Conservation (phyloP, 257 asterid genomes). For the Fraxinus pennsylvanica region DNA sequence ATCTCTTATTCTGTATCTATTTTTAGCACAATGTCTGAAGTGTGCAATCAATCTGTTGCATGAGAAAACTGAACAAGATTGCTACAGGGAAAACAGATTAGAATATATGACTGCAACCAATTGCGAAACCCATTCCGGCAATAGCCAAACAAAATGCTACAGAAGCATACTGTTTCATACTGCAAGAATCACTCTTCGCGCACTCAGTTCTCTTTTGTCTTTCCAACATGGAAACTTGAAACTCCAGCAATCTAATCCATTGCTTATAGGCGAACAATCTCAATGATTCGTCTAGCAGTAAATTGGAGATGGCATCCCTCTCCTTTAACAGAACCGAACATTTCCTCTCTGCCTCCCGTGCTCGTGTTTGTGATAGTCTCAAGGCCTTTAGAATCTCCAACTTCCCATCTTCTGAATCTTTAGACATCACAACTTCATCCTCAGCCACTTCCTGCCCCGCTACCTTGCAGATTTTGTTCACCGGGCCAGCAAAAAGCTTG, state of each 20-base stretch:
- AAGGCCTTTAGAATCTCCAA: slow-evolving; percentile 55
- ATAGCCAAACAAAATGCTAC: slow-evolving; percentile 49
- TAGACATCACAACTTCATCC: neutral
- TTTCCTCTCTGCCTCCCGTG: slow-evolving; percentile 69
- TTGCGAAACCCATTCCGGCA: slow-evolving; percentile 42
- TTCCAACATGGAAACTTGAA: slow-evolving; percentile 30
- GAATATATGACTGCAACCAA: slow-evolving; percentile 27
- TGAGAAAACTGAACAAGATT: neutral
- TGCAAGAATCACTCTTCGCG: neutral
- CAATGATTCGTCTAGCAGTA: slow-evolving; percentile 48
- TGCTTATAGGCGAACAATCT: slow-evolving; percentile 43
- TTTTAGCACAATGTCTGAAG: neutral
- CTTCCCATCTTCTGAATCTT: slow-evolving; percentile 30
- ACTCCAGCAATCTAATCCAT: slow-evolving; percentile 53
- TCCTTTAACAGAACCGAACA: slow-evolving; percentile 36
- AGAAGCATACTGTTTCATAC: slow-evolving; percentile 36
- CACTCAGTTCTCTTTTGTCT: slow-evolving; percentile 20
- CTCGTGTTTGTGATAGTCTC: slow-evolving; percentile 63
- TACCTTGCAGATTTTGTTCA: slow-evolving; percentile 14
- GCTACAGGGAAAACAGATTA: slow-evolving; percentile 20
- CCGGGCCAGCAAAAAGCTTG: slow-evolving; percentile 45
- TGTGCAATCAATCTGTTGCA: neutral
- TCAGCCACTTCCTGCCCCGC: slow-evolving; percentile 21
- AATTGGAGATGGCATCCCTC: slow-evolving; percentile 36
- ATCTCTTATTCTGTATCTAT: neutral